Base-by-base conservation (phyloP, 2,329 filamentous ascomycete genomes). In the Rhinocladiella mackenziei region DNA sequence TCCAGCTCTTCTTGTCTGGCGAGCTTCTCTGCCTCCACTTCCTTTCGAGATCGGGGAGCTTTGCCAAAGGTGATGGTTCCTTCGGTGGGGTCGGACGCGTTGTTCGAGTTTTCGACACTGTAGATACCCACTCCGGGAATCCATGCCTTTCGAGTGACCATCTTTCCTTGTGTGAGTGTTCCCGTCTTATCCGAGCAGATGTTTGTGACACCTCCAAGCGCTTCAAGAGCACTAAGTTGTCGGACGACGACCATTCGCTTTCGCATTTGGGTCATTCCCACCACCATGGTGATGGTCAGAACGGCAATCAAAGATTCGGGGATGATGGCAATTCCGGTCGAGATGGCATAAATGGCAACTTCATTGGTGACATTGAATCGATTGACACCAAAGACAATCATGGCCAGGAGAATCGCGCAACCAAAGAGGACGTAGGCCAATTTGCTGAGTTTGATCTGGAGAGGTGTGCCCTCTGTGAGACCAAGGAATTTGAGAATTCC, bases 391-490 rank as follows among this genome's bases (percentile, higher is more conserved):
- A 81, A 76, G 15, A 81, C 77, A 54, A 81, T 80, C 54, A 82
- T 76, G 8, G 78, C 77, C 33, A 79, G 68, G 7, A 81, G 55
- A 30, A 81, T 72, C 4, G 78, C 89, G 38, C 88, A 76, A 34
- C 74, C 80, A 59, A 94, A 94, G 2, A 94, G 77, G 3, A 87
- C 62, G 31, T 92, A 80, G 19, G 89, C 88, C 58, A 95, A 83
- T 65, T 89, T 88, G 68, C 84, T 87, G 39, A 95, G 74, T 60
- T 86, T 91, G 54, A 84, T 82, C 67, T 94, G 87, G 33, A 95
- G 72, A 1, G 89, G 89, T 1, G 89, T 94, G 37, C 88, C 88
- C 42, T 85, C 74, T 36, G 71, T 76, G 43, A 82, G 67, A 38
- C 79, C 78, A 31, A 82, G 65, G 51, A 82, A 77, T 50, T 71